Base-by-base conservation (phyloP, 164 flowering plant genomes). In the Chimonanthus praecox region DNA sequence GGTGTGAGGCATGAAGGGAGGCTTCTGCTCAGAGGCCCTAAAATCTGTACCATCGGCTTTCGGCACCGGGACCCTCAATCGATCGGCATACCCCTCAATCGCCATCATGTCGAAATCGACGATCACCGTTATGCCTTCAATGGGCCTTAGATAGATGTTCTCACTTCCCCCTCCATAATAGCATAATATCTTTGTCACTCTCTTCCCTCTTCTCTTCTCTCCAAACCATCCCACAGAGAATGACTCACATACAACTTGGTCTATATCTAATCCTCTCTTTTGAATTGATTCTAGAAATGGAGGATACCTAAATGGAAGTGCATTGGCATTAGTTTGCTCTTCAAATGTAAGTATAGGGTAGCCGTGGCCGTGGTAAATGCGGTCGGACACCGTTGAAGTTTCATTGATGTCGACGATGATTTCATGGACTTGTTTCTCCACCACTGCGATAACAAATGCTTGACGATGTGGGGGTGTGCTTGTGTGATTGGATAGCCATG, bases 181-280 rank as follows among this genome's bases (percentile, higher is more conserved):
- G 43, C 89, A 86, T 72, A 69, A 64, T 5, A 86, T 49, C 67
- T 75, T 85, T 61, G 81, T 62, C 20, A 68, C 18, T 50, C 86
- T 74, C 72, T 75, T 67, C 5, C 8, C 67, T 58, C 65, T 78
- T 61, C 47, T 64, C 67, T n/a, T n/a, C 66, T 83, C 86, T n/a
- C 92, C 92, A 67, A 60, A 88, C 91, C 91, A 88, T 16, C 91
- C 93, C 2, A 77, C 73, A 2, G 84, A 33, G 45, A 63, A 83
- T 2, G 75, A 13, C 45, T 33, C 45, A 50, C 91, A 86, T 6
- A 82, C 79, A 0, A 85, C 85, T 21, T 82, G 80, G 1, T 85
- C 82, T 11, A 82, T 4, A 65, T 86, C 82, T 0, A 89, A 83
- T 50, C 84, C 83, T 69, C 93, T 82, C 74, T 74, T 82, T 6